Evolutionary conservation across 768 basidiomycete species (phyloP).

Genomic region (Lepiota brunneoincarnata): DNA sequence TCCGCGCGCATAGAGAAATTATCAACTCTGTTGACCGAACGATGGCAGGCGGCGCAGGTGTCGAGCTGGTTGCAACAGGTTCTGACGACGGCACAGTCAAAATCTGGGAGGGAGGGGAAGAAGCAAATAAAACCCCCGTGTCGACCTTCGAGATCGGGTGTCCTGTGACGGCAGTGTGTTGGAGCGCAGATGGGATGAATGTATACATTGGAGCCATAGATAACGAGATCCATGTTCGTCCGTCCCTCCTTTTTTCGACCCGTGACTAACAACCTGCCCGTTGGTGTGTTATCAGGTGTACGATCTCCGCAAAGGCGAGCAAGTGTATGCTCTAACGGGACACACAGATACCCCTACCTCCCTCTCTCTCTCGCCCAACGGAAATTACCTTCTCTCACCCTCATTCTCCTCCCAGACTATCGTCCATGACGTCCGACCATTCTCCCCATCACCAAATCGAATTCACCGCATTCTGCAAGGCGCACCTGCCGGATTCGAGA

Average conservation of each 20-base stretch:
- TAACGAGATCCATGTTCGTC: constrained; percentile 90
- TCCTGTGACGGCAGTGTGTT: constrained; percentile 89
- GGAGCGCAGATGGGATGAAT: constrained; percentile 87
- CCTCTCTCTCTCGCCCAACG: constrained; percentile 87
- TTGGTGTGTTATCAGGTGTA: constrained; percentile 56
- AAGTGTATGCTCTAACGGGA: constrained; percentile 77
- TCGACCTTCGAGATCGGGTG: constrained; percentile 83
- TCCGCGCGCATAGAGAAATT: constrained; percentile 88
- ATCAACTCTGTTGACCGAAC: constrained; percentile 89
- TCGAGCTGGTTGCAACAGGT: constrained; percentile 83
- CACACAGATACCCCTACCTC: constrained; percentile 95
- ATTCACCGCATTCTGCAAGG: constrained; percentile 79
- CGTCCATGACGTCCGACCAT: constrained; percentile 92
- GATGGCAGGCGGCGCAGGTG: constrained; percentile 77
- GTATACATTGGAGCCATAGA: constrained; percentile 93
- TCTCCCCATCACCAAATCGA: constrained; percentile 80
- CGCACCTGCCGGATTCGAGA: constrained; percentile 93
- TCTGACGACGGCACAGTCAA: constrained; percentile 92
- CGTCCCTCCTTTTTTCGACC: neutral
- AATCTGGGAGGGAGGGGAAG: constrained; percentile 88
- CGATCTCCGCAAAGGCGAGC: constrained; percentile 82
- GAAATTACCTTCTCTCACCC: constrained; percentile 84
- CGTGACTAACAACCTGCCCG: constrained; percentile 8
- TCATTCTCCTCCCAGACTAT: constrained; percentile 87
- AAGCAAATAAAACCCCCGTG: constrained; percentile 68